Evolutionary conservation across 306 rosid genomes (phyloP), one percentile per base, ranked within the genome.

Genomic region (Citrullus colocynthis): DNA sequence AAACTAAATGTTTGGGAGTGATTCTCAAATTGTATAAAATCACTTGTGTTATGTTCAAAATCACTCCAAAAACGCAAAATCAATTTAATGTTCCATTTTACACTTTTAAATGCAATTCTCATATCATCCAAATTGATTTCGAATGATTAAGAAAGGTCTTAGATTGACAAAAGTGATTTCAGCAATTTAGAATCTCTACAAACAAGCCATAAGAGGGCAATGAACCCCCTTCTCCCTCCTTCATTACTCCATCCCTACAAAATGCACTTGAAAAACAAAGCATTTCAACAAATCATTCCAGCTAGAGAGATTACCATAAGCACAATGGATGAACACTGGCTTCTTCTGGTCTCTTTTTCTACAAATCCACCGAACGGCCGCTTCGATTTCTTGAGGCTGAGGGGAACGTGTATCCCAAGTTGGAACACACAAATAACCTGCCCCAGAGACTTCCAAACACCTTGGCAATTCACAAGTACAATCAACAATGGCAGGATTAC

Each of bases 341-440:
- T 72, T 88, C 4, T 88, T 87, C 82, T 82, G 88, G 30, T 84
- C 91, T 84, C 92, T 89, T 87, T 90, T 86, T 0, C 88, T 82
- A 48, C 62, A 77, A 73, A 96, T 95, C 98, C 98, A 95, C 78
- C 89, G 89, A 36, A 92, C 92, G 55, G 97, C 96, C 0, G 84
- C 74, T 78, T 92, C 97, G 16, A 92, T 95, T 42, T 83, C 91
- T 37, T 80, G 79, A 0, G 96, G 90, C 49, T 65, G 87, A 77
- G 98, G 97, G 11, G 96, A 79, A 61, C 97, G 84, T 0, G 97
- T 90, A 64, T 95, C 97, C 98, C 98, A 95, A 28, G 98, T 89
- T 4, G 98, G 96, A 54, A 95, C 30, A 16, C 97, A 95, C 34
- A 79, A 73, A 77, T 95, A 95, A 1, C 92, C 83, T 39, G 83